Evolutionary conservation across 768 basidiomycete genomes (phyloP).

Genomic region (Phaffia australis): DNA sequence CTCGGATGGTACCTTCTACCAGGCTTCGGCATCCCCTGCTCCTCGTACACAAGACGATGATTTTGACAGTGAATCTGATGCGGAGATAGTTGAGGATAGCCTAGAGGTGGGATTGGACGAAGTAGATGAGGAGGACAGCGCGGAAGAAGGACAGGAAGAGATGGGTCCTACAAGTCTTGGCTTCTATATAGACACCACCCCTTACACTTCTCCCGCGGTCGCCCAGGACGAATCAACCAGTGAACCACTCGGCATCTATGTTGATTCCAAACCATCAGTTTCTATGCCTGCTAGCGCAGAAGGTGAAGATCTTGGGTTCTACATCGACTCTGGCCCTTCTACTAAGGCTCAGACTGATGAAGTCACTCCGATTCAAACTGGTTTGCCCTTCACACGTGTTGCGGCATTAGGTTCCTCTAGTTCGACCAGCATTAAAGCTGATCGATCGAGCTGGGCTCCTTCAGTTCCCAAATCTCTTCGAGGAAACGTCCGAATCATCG

Average conservation of each 20-base stretch:
- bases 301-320: constrained; percentile 12
- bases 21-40: not conserved
- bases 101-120: constrained; percentile 7
- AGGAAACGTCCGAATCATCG: not conserved
- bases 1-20: too few species aligned
- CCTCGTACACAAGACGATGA: too few species aligned
- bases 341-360: constrained; percentile 1
- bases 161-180: not conserved
- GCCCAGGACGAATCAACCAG: not conserved
- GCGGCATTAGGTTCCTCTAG: too few species aligned
- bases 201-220: not conserved
- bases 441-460: constrained; percentile 4
- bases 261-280: constrained; percentile 2
- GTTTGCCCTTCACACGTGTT: not conserved
- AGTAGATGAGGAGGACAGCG: not conserved
- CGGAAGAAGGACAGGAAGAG: not conserved
- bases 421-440: too few species aligned
- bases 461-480: not conserved
- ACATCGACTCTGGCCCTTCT: constrained; percentile 20
- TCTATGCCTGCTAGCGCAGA: not conserved
- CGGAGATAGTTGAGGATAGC: not conserved
- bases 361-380: constrained; percentile 6
- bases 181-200: constrained; percentile 10
- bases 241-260: constrained; percentile 7
- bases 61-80: not conserved